Conservation (phyloP, 192 early-diverging fungal species). For the Coemansia asiatica region DNA sequence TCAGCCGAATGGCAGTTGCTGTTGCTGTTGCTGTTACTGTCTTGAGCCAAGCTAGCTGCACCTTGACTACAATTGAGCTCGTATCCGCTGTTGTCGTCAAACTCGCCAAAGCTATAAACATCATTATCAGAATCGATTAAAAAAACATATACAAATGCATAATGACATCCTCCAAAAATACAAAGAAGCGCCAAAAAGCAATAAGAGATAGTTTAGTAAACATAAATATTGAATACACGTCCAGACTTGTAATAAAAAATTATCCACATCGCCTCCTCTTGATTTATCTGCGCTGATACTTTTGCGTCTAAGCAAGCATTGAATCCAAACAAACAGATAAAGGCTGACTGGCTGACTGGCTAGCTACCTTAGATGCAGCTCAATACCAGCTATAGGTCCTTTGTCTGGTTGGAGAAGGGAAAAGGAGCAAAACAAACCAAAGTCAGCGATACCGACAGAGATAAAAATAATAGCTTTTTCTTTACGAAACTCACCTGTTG, state of each 20-base stretch:
- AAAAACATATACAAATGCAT: background rate
- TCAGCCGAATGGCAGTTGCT: background rate
- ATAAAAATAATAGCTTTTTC: background rate
- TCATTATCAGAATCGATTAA: too few relatives aligned
- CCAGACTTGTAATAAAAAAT: background rate
- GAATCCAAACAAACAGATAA: too few relatives aligned
- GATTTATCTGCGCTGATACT: slow-evolving; percentile 1
- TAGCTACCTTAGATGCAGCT: too few relatives aligned
- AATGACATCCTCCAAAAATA: too few relatives aligned
- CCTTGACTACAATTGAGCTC: background rate
- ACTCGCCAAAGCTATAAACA: background rate
- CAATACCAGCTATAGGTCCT: background rate
- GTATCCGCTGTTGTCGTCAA: background rate
- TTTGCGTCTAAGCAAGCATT: background rate
- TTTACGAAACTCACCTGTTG: slow-evolving; percentile 36
- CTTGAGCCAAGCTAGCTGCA: background rate
- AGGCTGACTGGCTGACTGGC: too few relatives aligned
- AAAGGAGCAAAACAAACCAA: too few relatives aligned
- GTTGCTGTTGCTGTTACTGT: background rate
- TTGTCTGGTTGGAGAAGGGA: background rate
- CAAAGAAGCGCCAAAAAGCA: too few relatives aligned
- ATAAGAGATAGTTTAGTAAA: too few relatives aligned
- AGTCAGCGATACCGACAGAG: background rate
- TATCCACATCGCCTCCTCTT: too few relatives aligned
- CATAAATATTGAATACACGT: background rate